phyloP scores from a whole-genome alignment of 768 basidiomycete genomes.

The Dictyophora rubrovolvata region DNA sequence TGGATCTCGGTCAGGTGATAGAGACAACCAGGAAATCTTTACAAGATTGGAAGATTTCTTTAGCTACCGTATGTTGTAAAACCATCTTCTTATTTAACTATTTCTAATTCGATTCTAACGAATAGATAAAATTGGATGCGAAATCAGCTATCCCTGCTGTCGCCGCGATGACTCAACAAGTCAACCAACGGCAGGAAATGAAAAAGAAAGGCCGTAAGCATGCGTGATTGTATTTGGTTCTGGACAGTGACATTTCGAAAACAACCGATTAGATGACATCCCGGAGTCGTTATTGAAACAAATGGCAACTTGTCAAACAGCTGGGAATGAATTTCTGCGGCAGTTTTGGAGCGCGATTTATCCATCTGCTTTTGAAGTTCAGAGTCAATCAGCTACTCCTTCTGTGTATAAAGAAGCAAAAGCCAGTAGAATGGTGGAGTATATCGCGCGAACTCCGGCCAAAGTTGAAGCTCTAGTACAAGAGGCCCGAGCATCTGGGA shows the following conservation, averaged over 20 bases:
- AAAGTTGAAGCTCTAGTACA: conserved; percentile 74
- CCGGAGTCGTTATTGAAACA: conserved; percentile 69
- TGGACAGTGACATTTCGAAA: background rate
- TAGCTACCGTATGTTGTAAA: conserved; percentile 41
- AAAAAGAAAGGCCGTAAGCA: conserved; percentile 53
- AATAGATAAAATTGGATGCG: conserved; percentile 57
- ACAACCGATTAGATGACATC: conserved; percentile 52
- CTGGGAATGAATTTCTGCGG: conserved; percentile 90
- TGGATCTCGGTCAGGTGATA: conserved; percentile 40
- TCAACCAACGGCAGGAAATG: conserved; percentile 59
- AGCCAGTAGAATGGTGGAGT: conserved; percentile 80
- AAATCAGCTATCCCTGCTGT: conserved; percentile 62
- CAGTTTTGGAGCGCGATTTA: conserved; percentile 91
- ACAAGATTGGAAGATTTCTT: conserved; percentile 44
- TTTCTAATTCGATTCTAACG: background rate
- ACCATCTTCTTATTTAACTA: background rate
- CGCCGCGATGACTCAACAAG: conserved; percentile 68
- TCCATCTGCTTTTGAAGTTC: conserved; percentile 54
- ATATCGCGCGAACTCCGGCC: conserved; percentile 68
- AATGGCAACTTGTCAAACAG: conserved; percentile 84
- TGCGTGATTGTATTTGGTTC: conserved; percentile 15
- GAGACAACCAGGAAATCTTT: conserved; percentile 37
- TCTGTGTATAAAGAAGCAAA: conserved; percentile 66
- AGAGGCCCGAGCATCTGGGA: conserved; percentile 45
- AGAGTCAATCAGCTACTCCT: conserved; percentile 39